A percentile compares a stretch with the other conserved stretches of the same genome.
These are phyloP conservation scores for Rhododendron ferrugineum DNA, from an alignment of 148 eudicot genomes.

Conservation along the genomic window DNA sequence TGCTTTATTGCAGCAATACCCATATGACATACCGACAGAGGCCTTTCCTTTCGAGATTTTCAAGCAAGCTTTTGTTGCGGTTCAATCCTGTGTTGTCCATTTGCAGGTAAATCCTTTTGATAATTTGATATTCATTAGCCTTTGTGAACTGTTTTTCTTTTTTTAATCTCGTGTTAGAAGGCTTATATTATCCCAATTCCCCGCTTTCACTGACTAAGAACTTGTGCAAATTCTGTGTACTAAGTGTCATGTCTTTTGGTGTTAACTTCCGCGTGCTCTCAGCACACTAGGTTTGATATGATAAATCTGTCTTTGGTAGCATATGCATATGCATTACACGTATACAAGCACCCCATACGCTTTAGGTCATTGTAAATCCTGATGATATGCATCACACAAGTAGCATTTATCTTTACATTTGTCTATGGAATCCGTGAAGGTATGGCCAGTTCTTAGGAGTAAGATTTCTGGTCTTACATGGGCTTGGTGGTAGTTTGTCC, in stretches of 20 bases:
- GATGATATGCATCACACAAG: background rate
- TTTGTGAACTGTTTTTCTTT: background rate
- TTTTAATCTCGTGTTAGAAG: background rate
- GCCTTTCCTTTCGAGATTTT: slow-evolving; percentile 95
- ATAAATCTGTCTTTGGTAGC: background rate
- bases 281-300: background rate
- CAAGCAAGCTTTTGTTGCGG: slow-evolving; percentile 97
- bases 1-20: slow-evolving; percentile 80
- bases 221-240: background rate
- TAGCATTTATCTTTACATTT: background rate
- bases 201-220: background rate
- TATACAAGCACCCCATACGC: background rate
- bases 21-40: slow-evolving; percentile 95
- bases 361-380: background rate
- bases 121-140: background rate
- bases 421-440: background rate
- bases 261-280: background rate
- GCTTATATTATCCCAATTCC: background rate
- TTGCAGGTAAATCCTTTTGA: slow-evolving; percentile 61
- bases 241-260: background rate
- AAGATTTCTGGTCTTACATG: background rate
- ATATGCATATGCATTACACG: background rate
- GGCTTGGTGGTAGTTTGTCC: background rate
- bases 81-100: slow-evolving; percentile 98
- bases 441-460: background rate